These are phyloP conservation scores for Strobilomyces dryophilus DNA, from an alignment of 768 basidiomycete genomes.

Conservation along the genomic window DNA sequence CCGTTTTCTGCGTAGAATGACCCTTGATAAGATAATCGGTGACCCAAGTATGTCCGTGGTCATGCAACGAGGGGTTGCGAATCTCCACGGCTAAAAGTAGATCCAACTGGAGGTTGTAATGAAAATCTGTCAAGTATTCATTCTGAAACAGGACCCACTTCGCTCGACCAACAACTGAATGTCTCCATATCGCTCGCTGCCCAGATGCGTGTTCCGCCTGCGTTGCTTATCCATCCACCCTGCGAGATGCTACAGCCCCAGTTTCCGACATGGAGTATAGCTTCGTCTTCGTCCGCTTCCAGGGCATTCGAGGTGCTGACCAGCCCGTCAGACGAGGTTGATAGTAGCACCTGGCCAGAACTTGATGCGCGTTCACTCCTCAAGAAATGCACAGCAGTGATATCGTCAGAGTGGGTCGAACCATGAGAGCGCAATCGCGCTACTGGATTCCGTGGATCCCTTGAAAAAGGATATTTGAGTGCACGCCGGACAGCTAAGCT, in stretches of 20 bases:
- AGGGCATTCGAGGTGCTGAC: slow-evolving; percentile 64
- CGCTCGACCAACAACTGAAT: slow-evolving; percentile 76
- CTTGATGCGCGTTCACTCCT: slow-evolving; percentile 28
- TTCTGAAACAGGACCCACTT: slow-evolving; percentile 39
- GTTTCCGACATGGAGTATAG: slow-evolving; percentile 75
- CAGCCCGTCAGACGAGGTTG: slow-evolving; percentile 82
- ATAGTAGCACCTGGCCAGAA: slow-evolving; percentile 54
- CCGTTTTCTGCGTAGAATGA: slow-evolving; percentile 24
- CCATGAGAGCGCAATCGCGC: slow-evolving; percentile 70
- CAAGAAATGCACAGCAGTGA: slow-evolving; percentile 67
- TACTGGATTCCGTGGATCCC: slow-evolving; percentile 81
- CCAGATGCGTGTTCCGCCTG: slow-evolving; percentile 54
- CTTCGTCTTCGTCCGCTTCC: slow-evolving; percentile 87
- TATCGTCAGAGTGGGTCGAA: slow-evolving; percentile 91
- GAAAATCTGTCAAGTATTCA: background rate
- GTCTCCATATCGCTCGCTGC: slow-evolving; percentile 94
- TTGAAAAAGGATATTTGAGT: slow-evolving; percentile 28
- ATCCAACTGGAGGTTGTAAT: slow-evolving; percentile 50
- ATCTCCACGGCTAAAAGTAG: slow-evolving; percentile 55
- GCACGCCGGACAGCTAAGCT: background rate
- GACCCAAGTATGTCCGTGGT: slow-evolving; percentile 58
- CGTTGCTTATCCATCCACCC: slow-evolving; percentile 56
- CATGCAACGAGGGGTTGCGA: slow-evolving; percentile 59
- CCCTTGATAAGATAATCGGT: slow-evolving; percentile 72
- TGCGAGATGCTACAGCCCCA: slow-evolving; percentile 81